Base-by-base conservation (phyloP, 768 basidiomycete species). In the Boletus patriciae region DNA sequence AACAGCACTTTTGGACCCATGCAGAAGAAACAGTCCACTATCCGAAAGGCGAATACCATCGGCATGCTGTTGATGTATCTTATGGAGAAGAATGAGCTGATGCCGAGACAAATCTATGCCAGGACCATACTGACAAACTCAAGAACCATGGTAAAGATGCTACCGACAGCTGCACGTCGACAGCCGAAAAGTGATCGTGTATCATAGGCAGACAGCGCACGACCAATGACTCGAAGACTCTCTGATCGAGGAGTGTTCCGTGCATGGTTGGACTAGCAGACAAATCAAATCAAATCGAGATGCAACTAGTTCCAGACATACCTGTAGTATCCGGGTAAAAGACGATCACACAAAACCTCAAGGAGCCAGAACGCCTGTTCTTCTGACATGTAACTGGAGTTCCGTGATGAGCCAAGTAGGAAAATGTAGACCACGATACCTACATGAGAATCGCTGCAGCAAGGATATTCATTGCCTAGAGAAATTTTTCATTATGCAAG, bases 1-100 rank as follows among this genome's bases (percentile, higher is more conserved):
- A 99, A 99, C 41, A 99, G 76, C 2, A 99, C 97, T 65, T 96
- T 98, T 0, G 95, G 93, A 0, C 97, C 97, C 96, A 99, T 98
- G 63, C 94, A 94, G 76, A 98, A 88, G 78, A 98, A 95, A 70
- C 95, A 98, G 70, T 98, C 95, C 3, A 95, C 93, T 67, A 97
- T 92, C 33, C 97, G 85, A 78, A 97, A 99, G 0, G 96, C 96
- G 66, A 98, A 99, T 41, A 99, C 86, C 84, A 98, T 89, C 2
- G 94, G 92, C 92, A 94, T 93, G 68, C 88, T 92, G 73, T 94
- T 94, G 69, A 94, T 93, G 66, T 83, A 93, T 66, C 91, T 66
- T 57, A 6, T 88, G 61, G 25, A 38, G 21, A 46, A 47, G 40
- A 36, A 45, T 57, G 19, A 63, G 47, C 10, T 25, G 49, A 46